A percentile compares a stretch with the other conserved stretches of the same genome.
These are phyloP conservation scores for Microdochium trichocladiopsis DNA, from an alignment of 2,329 filamentous ascomycete species.

Conservation along the genomic window DNA sequence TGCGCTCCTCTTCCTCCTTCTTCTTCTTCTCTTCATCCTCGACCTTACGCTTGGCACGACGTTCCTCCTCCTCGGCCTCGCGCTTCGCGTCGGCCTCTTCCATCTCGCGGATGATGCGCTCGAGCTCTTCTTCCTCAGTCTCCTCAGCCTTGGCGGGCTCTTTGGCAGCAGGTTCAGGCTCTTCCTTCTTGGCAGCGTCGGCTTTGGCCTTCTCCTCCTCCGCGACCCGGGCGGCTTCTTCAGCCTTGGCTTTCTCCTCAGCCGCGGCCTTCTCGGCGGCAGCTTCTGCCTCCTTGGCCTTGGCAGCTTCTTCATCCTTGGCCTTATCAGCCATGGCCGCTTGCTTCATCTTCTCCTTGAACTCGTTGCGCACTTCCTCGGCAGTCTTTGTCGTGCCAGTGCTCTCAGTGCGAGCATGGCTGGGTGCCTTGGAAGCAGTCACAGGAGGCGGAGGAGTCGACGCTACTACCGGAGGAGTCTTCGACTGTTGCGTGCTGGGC, in stretches of 20 bases:
- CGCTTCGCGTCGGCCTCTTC: conserved; percentile 46
- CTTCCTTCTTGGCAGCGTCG: conserved; percentile 14
- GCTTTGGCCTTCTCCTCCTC: conserved; percentile 22
- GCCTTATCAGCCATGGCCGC: conserved; percentile 38
- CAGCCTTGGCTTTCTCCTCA: conserved; percentile 18
- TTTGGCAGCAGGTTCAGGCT: conserved; percentile 9
- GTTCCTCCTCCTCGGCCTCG: conserved; percentile 39
- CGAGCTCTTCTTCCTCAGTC: conserved; percentile 48
- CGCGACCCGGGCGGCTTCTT: conserved; percentile 17
- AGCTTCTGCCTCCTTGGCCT: conserved; percentile 24
- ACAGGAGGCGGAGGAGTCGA: conserved; percentile 76
- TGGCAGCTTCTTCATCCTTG: conserved; percentile 36
- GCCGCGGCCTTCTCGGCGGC: conserved; percentile 18
- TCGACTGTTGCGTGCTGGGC: conserved; percentile 46
- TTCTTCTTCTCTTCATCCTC: conserved; percentile 37
- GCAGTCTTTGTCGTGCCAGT: conserved; percentile 60
- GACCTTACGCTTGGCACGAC: conserved; percentile 27
- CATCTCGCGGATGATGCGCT: conserved; percentile 56
- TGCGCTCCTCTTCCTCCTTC: conserved; percentile 33
- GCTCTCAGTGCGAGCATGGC: conserved; percentile 67
- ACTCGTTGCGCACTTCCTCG: conserved; percentile 77
- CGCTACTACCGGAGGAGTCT: conserved; percentile 63
- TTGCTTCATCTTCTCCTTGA: conserved; percentile 70
- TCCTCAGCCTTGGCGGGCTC: conserved; percentile 31
- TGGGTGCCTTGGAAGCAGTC: conserved; percentile 59